Evolutionary conservation across 495 filamentous ascomycete genomes (phyloP).

Genomic region (Talaromyces ruber): DNA sequence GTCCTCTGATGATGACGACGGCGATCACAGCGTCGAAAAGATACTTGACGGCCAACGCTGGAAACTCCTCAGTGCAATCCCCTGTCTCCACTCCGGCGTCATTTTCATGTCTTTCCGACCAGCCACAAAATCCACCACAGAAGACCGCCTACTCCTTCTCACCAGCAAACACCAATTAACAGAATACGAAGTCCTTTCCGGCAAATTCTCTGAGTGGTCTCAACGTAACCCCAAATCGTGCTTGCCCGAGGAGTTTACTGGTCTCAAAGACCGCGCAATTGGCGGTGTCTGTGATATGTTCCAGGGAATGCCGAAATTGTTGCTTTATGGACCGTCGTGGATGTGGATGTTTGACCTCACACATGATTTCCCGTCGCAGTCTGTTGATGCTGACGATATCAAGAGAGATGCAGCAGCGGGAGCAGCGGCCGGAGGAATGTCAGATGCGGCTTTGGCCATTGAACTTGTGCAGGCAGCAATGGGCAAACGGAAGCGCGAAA

Average conservation of each 20-base stretch:
- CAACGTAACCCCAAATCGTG: conserved; percentile 66
- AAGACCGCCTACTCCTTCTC: conserved; percentile 63
- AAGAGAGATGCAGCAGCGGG: neutral
- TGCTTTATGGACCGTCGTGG: conserved; percentile 80
- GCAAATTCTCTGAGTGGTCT: conserved; percentile 76
- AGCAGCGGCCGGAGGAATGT: neutral
- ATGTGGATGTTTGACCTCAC: conserved; percentile 88
- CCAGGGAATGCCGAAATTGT: conserved; percentile 51
- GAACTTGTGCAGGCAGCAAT: neutral
- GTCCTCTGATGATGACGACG: conserved; percentile 42
- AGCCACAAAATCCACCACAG: conserved; percentile 26
- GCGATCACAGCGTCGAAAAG: conserved; percentile 17
- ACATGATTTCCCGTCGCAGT: conserved; percentile 49
- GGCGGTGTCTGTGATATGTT: conserved; percentile 77
- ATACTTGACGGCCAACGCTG: conserved; percentile 48
- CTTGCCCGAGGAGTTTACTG: conserved; percentile 64
- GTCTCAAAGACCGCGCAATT: conserved; percentile 66
- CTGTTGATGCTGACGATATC: neutral
- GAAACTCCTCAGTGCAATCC: conserved; percentile 67
- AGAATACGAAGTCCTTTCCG: conserved; percentile 66
- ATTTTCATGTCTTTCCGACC: conserved; percentile 72
- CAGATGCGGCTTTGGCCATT: neutral
- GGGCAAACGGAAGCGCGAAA: neutral
- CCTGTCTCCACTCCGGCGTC: conserved; percentile 62
- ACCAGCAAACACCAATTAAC: conserved; percentile 69